A percentile compares a stretch with the other conserved stretches of the same genome.
Conservation (phyloP, 306 rosid genomes). For the Begonia peltatifolia region DNA sequence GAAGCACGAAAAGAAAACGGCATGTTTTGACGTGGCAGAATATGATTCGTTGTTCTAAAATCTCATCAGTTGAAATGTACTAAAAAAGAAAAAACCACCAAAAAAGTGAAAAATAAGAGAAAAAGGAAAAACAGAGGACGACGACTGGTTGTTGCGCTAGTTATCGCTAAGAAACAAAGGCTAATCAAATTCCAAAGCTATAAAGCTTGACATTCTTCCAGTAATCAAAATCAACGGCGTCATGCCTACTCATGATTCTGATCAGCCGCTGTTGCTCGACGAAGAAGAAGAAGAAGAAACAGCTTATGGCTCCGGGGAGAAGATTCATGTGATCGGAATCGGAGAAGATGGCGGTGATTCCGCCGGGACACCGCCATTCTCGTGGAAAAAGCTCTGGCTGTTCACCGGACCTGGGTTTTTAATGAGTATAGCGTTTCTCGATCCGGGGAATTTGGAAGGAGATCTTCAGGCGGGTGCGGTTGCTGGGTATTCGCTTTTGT, state of each 20-base stretch:
- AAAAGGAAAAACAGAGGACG: neutral
- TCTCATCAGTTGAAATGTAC: neutral
- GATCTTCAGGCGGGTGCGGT: constrained; percentile 91
- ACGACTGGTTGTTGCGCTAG: constrained; percentile 7
- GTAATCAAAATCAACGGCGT: neutral
- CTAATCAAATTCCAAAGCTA: constrained; percentile 1
- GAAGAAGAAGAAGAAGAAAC: constrained; percentile 23
- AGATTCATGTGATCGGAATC: constrained; percentile 44
- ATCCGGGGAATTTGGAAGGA: constrained; percentile 90
- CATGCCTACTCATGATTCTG: constrained; percentile 34
- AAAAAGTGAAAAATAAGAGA: too few species aligned
- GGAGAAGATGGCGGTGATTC: constrained; percentile 15
- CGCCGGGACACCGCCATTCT: constrained; percentile 43
- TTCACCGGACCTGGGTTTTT: constrained; percentile 92
- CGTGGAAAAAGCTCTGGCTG: constrained; percentile 95
- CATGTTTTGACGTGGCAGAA: too few species aligned
- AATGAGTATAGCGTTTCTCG: constrained; percentile 90
- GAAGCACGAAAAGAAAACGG: too few species aligned
- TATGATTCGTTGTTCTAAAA: too few species aligned
- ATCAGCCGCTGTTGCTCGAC: constrained; percentile 31
- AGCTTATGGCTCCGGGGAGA: constrained; percentile 57
- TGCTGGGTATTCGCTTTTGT: constrained; percentile 83
- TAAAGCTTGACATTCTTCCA: neutral
- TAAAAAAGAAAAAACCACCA: neutral
- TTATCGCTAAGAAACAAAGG: neutral